Evolutionary conservation across 2,329 filamentous ascomycete species (phyloP).

Genomic region (Decorospora gaudefroyi): DNA sequence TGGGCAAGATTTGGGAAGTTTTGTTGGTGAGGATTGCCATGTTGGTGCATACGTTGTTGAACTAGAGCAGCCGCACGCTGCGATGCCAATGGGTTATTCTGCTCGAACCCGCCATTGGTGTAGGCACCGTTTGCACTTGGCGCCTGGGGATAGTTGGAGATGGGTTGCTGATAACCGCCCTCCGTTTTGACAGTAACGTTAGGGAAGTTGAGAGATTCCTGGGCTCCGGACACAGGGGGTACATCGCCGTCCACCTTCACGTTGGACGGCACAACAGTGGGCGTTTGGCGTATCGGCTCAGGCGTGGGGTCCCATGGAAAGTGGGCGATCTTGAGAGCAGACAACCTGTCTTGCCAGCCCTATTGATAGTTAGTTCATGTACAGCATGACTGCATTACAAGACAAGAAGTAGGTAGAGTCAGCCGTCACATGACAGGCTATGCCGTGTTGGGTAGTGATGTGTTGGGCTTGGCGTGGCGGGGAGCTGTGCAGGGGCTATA

Average conservation of each 20-base stretch:
- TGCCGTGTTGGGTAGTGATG: slow-evolving; percentile 41
- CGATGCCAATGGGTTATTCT: slow-evolving; percentile 56
- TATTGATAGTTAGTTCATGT: slow-evolving; percentile 48
- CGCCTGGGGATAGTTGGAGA: slow-evolving; percentile 34
- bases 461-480: slow-evolving; percentile 43
- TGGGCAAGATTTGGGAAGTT: slow-evolving; percentile 27
- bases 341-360: slow-evolving; percentile 94
- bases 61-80: slow-evolving; percentile 60
- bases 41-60: slow-evolving; percentile 40
- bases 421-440: slow-evolving; percentile 45
- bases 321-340: slow-evolving; percentile 77
- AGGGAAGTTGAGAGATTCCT: slow-evolving; percentile 39
- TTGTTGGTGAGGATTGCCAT: slow-evolving; percentile 32
- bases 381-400: slow-evolving; percentile 5
- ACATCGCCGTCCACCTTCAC: slow-evolving; percentile 42
- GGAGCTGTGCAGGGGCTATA: slow-evolving; percentile 52
- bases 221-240: slow-evolving; percentile 37
- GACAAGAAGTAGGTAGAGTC: slow-evolving; percentile 12
- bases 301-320: slow-evolving; percentile 90
- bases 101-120: slow-evolving; percentile 38
- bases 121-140: slow-evolving; percentile 42
- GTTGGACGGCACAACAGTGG: slow-evolving; percentile 52
- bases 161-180: slow-evolving; percentile 37
- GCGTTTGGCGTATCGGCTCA: slow-evolving; percentile 57
- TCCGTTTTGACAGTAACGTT: slow-evolving; percentile 59